Conservation (phyloP, 805 yeast genomes). For the Suhomyces emberorum region DNA sequence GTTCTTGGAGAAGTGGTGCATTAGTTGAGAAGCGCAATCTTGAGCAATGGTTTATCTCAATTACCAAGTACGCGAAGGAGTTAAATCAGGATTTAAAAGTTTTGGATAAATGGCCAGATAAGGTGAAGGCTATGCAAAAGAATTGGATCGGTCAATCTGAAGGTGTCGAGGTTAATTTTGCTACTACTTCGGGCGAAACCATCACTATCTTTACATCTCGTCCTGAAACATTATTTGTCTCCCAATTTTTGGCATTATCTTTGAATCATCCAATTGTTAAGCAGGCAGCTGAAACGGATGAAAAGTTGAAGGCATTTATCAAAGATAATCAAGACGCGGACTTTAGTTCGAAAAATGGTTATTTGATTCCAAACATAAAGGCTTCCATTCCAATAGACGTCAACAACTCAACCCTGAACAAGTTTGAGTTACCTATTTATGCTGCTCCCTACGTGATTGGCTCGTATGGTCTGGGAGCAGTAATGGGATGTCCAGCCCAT, state of each 20-base stretch:
- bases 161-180: slow-evolving; percentile 70
- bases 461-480: slow-evolving; percentile 87
- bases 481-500: slow-evolving; percentile 98
- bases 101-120: slow-evolving; percentile 78
- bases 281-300: slow-evolving; percentile 35
- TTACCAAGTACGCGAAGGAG: slow-evolving; percentile 74
- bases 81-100: slow-evolving; percentile 60
- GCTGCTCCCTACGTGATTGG: slow-evolving; percentile 89
- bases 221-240: slow-evolving; percentile 82
- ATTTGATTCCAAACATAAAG: slow-evolving; percentile 38
- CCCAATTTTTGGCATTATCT: slow-evolving; percentile 79
- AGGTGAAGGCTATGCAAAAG: slow-evolving; percentile 85
- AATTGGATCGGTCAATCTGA: slow-evolving; percentile 91
- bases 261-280: slow-evolving; percentile 61
- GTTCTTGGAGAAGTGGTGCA: slow-evolving; percentile 98
- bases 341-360: slow-evolving; percentile 50
- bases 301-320: slow-evolving; percentile 47
- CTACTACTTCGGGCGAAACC: slow-evolving; percentile 17
- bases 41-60: slow-evolving; percentile 92
- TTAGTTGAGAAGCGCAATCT: slow-evolving; percentile 76
- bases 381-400: slow-evolving; percentile 60
- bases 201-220: slow-evolving; percentile 78
- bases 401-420: slow-evolving; percentile 12
- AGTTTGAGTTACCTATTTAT: slow-evolving; percentile 61
- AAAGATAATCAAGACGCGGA: slow-evolving; percentile 43